Base-by-base conservation (phyloP, 78 protist species). In the Pelomyxa schiedti region DNA sequence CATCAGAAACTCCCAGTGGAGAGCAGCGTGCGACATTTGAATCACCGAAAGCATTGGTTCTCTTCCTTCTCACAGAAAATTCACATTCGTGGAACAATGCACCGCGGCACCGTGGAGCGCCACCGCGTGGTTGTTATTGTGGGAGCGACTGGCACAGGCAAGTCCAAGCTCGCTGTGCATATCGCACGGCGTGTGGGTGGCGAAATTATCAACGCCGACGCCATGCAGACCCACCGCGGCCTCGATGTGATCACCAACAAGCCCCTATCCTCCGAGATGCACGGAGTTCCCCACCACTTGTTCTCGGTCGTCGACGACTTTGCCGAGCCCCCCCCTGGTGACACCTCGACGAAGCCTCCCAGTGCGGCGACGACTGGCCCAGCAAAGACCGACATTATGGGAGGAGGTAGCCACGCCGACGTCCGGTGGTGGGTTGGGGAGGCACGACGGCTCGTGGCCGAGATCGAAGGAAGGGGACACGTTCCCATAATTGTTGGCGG, bases 171-270 rank as follows among this genome's bases (percentile, higher is more conserved):
- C 2, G 82, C 69, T 37, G 39, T 78, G 22, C 22, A 37, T 42
- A 1, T 78, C 26, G 82, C 82, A 42, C 1, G 3, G 69, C 5
- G 8, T 37, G 4, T 71, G 26, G 32, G 8, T 5, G 79, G 76
- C 7, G 79, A 78, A 39, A 37, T 78, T 6, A n/a, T 78, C 8
- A 3, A 2, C 38, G 58, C 3, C 16, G 82, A 78, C 47, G 75
- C 77, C 16, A 42, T 72, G 76, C 82, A 78, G 47, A 2, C 41
- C 42, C 70, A 78, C 68, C 2, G 2, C 1, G 82, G 82, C 7
- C 75, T 78, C 37, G 75, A 78, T 5, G 37, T 78, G 29, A 75
- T 52, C 8, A 78, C 82, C n/a, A 78, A 78, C 66, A 77, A 78
- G 69, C 63, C 7, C 29, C 1, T 9, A 26, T 24, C 2, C 3